Base-by-base conservation (phyloP, 495 filamentous ascomycete genomes). In the Trypethelium eluteriae region DNA sequence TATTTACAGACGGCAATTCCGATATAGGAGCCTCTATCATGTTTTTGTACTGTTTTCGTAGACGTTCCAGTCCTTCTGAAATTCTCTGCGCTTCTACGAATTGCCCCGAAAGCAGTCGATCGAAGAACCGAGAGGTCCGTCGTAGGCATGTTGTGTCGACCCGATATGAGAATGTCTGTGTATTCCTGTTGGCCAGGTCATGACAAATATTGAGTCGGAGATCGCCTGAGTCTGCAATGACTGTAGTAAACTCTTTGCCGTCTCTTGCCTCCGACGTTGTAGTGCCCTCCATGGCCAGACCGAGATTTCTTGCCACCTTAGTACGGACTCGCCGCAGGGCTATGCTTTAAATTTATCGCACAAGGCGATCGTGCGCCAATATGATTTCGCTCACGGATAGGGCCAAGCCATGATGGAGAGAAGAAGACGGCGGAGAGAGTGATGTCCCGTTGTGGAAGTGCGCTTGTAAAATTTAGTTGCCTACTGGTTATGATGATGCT, bases 1-100 rank as follows among this genome's bases (percentile, higher is more conserved):
- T 83, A 4, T 70, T 68, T 59, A 88, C 77, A 64, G 76, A 74
- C 5, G 87, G 86, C 12, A 89, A 79, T 16, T 80, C 78, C 0
- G 73, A 70, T 16, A 73, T 70, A 1, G 80, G 79, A 0, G 82
- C 80, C 3, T 81, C 76, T 9, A 72, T 75, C 1, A 85, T 78
- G n/a, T 74, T 76, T 7, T 79, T 61, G 50, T 79, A 74, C 39
- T 70, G 70, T 46, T 79, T 53, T 35, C 77, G 71, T 9, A 86
- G 9, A 34, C 14, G 3, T 3, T 59, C 32, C 53, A 59, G 36
- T 7, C 32, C 7, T 14, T 34, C 6, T 7, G n/a, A 10, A 36
- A 59, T 32, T 18, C 53, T 36, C 36, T 59, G 34, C 10, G 53
- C 53, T 18, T 59, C 53, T 36, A 14, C 53, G 36, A 59, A 59